Percentiles rank a stretch among this genome's conserved stretches.
These are phyloP conservation scores for Yamadazyma endophytica DNA, from an alignment of 805 yeast species.

Conservation along the genomic window DNA sequence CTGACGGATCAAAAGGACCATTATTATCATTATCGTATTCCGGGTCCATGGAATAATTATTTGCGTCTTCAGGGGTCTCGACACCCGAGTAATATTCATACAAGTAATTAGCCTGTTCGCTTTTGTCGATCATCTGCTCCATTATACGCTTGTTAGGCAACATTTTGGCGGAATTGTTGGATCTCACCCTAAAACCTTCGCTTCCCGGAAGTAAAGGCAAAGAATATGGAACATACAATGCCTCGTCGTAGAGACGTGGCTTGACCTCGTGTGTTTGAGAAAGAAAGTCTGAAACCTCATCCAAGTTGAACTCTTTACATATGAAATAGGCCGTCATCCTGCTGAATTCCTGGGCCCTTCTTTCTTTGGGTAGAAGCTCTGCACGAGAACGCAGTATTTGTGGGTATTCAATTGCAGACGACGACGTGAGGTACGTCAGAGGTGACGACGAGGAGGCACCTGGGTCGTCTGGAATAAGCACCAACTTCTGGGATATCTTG, in stretches of 20 bases:
- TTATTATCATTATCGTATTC: conserved; percentile 37
- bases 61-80: conserved; percentile 58
- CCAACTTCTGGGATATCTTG: conserved; percentile 80
- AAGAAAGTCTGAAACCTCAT: conserved; percentile 60
- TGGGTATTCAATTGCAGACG: conserved; percentile 16
- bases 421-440: conserved; percentile 5
- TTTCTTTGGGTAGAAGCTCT: conserved; percentile 56
- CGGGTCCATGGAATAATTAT: conserved; percentile 44
- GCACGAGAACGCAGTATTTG: conserved; percentile 45
- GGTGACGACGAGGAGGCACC: conserved; percentile 19
- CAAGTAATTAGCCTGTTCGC: conserved; percentile 87
- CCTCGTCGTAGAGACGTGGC: conserved; percentile 88
- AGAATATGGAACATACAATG: conserved; percentile 84
- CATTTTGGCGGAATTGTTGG: conserved; percentile 51
- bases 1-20: conserved; percentile 81
- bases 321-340: conserved; percentile 91
- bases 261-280: conserved; percentile 71
- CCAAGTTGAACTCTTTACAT: conserved; percentile 74
- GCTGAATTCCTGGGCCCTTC: conserved; percentile 60
- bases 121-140: conserved; percentile 73
- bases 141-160: conserved; percentile 47
- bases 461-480: conserved; percentile 69
- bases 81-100: conserved; percentile 86
- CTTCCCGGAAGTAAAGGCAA: conserved; percentile 84
- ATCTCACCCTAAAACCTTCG: conserved; percentile 70